These are phyloP conservation scores for Betula pendula DNA, from an alignment of 306 rosid genomes.

Conservation along the genomic window DNA sequence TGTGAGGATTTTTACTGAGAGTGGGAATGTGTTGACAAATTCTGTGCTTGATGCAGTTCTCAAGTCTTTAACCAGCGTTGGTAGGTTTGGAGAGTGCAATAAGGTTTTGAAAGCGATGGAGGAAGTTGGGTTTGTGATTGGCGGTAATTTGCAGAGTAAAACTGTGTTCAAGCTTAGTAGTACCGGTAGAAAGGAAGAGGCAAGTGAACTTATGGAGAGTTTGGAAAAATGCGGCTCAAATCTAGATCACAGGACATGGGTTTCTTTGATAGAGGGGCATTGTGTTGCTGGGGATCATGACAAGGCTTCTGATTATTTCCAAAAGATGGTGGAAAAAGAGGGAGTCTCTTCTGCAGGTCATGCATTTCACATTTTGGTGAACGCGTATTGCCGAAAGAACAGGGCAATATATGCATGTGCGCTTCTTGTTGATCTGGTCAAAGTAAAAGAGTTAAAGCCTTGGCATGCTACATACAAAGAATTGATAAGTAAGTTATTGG, in stretches of 20 bases:
- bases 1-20: constrained; percentile 46
- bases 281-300: constrained; percentile 61
- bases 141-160: constrained; percentile 39
- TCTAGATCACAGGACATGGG: constrained; percentile 51
- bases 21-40: constrained; percentile 52
- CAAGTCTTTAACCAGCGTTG: constrained; percentile 60
- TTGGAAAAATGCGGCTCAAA: constrained; percentile 46
- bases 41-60: constrained; percentile 51
- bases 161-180: constrained; percentile 53
- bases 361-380: constrained; percentile 51
- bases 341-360: constrained; percentile 40
- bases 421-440: constrained; percentile 47
- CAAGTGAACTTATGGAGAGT: constrained; percentile 44
- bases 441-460: constrained; percentile 53
- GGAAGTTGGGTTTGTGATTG: constrained; percentile 54
- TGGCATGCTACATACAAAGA: constrained; percentile 66
- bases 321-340: constrained; percentile 57
- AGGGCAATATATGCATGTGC: constrained; percentile 57
- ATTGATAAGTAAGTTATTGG: constrained; percentile 53
- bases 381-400: constrained; percentile 54
- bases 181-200: constrained; percentile 54
- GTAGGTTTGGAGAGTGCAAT: constrained; percentile 49
- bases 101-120: constrained; percentile 68
- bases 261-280: constrained; percentile 55
- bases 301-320: constrained; percentile 54